Percentiles rank a stretch among this genome's conserved stretches.
These are phyloP conservation scores for Suillus tomentosus DNA, from an alignment of 768 basidiomycete genomes.

Conservation along the genomic window DNA sequence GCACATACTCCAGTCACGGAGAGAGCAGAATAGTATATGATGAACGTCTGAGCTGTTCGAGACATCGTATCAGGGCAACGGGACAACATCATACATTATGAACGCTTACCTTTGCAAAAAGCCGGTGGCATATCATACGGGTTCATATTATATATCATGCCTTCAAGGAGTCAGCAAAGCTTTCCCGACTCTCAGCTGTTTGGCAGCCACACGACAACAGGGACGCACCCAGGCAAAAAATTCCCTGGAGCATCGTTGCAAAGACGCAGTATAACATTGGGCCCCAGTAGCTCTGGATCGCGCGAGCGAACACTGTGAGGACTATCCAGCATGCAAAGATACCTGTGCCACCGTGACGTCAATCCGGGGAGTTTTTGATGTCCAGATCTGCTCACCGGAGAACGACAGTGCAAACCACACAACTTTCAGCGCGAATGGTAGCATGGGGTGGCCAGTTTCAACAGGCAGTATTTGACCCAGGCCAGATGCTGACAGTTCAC, in stretches of 20 bases:
- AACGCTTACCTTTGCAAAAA: conserved; percentile 56
- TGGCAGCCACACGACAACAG: neutral
- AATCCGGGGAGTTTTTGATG: neutral
- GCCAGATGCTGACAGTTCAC: neutral
- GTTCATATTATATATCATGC: conserved; percentile 66
- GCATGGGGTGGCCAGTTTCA: conserved; percentile 38
- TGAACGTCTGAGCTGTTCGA: conserved; percentile 42
- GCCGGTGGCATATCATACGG: conserved; percentile 55
- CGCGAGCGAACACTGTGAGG: conserved; percentile 45
- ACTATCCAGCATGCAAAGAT: conserved; percentile 52
- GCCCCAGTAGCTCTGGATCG: conserved; percentile 48
- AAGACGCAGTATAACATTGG: conserved; percentile 50
- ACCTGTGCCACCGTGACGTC: conserved; percentile 37
- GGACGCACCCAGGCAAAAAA: conserved; percentile 59
- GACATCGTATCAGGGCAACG: conserved; percentile 13
- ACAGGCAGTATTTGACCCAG: neutral
- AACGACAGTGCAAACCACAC: conserved; percentile 61
- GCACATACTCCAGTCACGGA: conserved; percentile 46
- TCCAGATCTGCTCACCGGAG: conserved; percentile 39
- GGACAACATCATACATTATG: conserved; percentile 21
- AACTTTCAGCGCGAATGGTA: conserved; percentile 56
- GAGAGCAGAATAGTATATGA: conserved; percentile 46
- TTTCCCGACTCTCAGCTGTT: neutral
- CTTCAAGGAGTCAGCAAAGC: conserved; percentile 33
- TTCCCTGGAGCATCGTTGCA: conserved; percentile 52